phyloP scores from a whole-genome alignment of 2,329 filamentous ascomycete species.

The Phaeoacremonium minimum region DNA sequence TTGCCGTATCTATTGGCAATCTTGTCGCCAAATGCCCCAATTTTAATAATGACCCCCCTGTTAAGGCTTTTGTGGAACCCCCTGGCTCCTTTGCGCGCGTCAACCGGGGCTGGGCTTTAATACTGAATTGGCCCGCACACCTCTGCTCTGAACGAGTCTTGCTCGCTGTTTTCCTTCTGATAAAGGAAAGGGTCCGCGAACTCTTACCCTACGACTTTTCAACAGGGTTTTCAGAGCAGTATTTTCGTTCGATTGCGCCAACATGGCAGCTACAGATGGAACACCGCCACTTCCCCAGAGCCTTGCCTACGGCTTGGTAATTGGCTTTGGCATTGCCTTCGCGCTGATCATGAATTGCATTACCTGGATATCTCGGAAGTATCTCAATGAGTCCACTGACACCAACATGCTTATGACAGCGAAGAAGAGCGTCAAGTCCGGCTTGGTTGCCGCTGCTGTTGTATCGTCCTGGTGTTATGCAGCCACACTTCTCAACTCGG shows the following conservation, averaged over 20 bases:
- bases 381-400: constrained; percentile 7
- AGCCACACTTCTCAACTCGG: constrained; percentile 66
- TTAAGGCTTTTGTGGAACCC: too few species aligned
- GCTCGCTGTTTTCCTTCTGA: too few species aligned
- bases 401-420: constrained; percentile 9
- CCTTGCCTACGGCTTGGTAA: constrained; percentile 6
- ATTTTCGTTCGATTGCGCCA: not conserved
- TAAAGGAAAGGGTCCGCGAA: too few species aligned
- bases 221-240: too few species aligned
- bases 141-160: too few species aligned
- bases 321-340: constrained; percentile 8
- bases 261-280: not conserved
- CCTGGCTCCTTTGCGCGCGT: too few species aligned
- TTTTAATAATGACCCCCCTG: too few species aligned
- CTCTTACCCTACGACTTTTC: too few species aligned
- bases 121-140: too few species aligned
- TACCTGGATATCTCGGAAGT: constrained; percentile 7
- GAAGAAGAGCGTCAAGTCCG: constrained; percentile 9
- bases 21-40: too few species aligned
- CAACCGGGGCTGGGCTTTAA: too few species aligned
- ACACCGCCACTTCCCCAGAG: constrained; percentile 7
- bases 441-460: constrained; percentile 6
- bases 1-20: too few species aligned
- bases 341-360: constrained; percentile 9
- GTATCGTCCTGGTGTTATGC: constrained; percentile 94